phyloP scores from a whole-genome alignment of 805 yeast species.

The Groenewaldozyma tartarivorans region DNA sequence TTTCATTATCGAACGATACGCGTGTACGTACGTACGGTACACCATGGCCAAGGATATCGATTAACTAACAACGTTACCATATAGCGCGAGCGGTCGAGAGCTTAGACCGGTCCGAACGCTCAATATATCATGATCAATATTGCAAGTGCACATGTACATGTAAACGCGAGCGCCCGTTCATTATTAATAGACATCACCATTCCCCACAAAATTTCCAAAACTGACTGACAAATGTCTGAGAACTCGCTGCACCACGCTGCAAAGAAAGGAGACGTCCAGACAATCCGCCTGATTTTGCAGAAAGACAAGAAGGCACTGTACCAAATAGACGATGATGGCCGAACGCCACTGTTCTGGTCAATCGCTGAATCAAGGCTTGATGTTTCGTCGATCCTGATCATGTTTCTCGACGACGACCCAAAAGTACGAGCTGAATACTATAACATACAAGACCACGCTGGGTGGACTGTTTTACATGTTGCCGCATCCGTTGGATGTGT shows the following conservation, averaged over 20 bases:
- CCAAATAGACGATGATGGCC: slow-evolving; percentile 55
- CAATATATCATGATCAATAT: not conserved
- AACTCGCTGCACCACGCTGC: slow-evolving; percentile 40
- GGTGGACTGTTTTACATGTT: slow-evolving; percentile 85
- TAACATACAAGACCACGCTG: slow-evolving; percentile 73
- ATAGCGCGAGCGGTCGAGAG: no score
- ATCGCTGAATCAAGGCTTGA: slow-evolving; percentile 50
- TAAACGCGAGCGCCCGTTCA: no score
- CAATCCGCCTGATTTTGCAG: slow-evolving; percentile 42
- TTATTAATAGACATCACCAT: no score
- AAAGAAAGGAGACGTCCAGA: slow-evolving; percentile 44
- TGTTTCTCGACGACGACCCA: slow-evolving; percentile 8
- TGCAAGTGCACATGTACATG: no score
- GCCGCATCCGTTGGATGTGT: slow-evolving; percentile 66
- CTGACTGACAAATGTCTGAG: slow-evolving; percentile 1
- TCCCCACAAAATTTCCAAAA: no score
- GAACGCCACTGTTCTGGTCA: slow-evolving; percentile 89
- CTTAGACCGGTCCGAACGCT: no score
- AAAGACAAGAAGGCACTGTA: slow-evolving; percentile 41
- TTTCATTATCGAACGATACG: no score
- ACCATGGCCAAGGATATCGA: no score
- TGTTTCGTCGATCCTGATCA: slow-evolving; percentile 38
- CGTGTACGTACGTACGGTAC: no score
- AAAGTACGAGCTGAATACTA: slow-evolving; percentile 24
- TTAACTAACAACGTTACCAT: no score